Base-by-base conservation (phyloP, 257 asterid genomes). In the Henckelia pumila region DNA sequence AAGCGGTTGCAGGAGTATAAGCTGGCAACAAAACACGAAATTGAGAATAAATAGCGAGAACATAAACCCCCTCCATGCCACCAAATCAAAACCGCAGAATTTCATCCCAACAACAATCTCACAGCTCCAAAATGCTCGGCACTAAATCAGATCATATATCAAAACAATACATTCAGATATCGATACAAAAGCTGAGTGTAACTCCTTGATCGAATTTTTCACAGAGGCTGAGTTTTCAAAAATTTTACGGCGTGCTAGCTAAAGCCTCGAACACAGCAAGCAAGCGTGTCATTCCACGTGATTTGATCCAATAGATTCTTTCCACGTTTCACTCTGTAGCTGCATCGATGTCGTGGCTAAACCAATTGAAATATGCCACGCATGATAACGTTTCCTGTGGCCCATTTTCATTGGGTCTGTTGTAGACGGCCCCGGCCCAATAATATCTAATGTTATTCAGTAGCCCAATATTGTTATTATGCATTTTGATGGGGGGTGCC, bases 1-100 rank as follows among this genome's bases (percentile, higher is more conserved):
- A 32, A 92, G 88, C 29, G 96, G 98, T 66, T 85, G 95, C 59
- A 89, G 92, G 67, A 92, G 84, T 70, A 89, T 61, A 24, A 88
- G 69, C 79, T 91, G 95, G 76, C 92, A 89, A 69, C 80, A 81
- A 33, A 89, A 72, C 59, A 85, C 92, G 78, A 92, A 92, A 81
- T 87, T 89, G 59, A 87, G 78, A 30, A 86, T 64, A 3, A 81
- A 79, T 22, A 82, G 5, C 7, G 90, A 49, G 61, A 76, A 84
- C 1, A 77, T 0, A 44, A 83, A 82, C 21, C 95, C 96, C 77
- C 89, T 76, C 78, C 81, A 81, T 33, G 93, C 94, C 65, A 81
- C 75, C 29, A 75, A 71, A 85, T 89, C 85, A 68, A 81, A 74
- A 52, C 81, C 83, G 64, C 79, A 81, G 28, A 78, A 74, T 61